Evolutionary conservation across 352 stramenopile species (phyloP), one percentile per base, ranked within the genome.

Genomic region (Phytophthora agathidicida): DNA sequence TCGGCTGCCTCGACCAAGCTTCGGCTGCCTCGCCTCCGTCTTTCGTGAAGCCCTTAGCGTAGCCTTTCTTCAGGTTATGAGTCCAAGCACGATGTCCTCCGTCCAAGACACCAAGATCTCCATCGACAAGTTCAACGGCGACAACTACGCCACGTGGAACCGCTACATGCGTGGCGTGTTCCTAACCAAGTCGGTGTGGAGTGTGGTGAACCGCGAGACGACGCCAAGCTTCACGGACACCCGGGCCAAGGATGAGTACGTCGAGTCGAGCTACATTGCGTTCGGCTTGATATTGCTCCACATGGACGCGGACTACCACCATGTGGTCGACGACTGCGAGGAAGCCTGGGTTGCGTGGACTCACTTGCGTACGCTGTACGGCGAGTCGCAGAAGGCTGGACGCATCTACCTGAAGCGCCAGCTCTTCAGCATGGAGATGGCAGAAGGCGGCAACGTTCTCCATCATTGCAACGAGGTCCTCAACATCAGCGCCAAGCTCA

Each of bases 211-310:
- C 30, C 39, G 43, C 0, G 31, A 63, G 17, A 56, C 13, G 24
- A 59, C 48, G 1, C 53, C 63, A 26, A 63, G 13, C 19, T 65
- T 71, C 26, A 28, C 49, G 19, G 45, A 63, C 48, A 10, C 55
- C 5, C 24, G 50, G 8, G 41, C 31, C 24, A 63, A 52, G 47
- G 44, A 64, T 17, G 43, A 67, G 8, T 74, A 64, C 23, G 52
- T 61, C 39, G 50, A 60, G 47, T 43, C 60, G 7, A 69, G 35
- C 47, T 66, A 62, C 42, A 28, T 67, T 16, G 60, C 59, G 19
- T 63, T 74, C 26, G 49, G 65, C 3, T 22, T 74, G 38, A 63
- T 69, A 52, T 23, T 74, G 7, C 48, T 73, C 2, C 60, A 69
- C 22, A 66, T 69, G 20, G 49, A 71, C 4, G 53, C 53, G 1